Base-by-base conservation (phyloP, 2,329 filamentous ascomycete genomes). In the Colletotrichum phormii region DNA sequence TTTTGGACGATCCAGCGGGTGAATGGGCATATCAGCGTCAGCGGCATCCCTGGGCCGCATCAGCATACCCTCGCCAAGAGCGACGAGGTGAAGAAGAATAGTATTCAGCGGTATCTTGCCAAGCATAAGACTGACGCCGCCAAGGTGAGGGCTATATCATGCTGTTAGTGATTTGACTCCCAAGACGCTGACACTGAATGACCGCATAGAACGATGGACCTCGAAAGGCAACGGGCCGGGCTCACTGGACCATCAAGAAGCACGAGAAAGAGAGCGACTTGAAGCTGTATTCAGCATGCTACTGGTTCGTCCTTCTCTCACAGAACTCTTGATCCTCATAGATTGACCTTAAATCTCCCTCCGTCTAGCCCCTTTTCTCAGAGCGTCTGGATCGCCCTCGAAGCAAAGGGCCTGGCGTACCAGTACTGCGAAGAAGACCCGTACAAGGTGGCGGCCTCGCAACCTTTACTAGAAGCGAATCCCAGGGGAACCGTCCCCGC, bases 341-440 rank as follows among this genome's bases (percentile, higher is more conserved):
- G 13, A 37, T 37, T 2, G 12, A 37, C 12, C 35, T 37, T 5
- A 37, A 15, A 15, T 12, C 35, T 37, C 35, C 35, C 35, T 37
- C 35, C 35, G 13, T 37, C 26, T 57, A 94, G 93, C 78, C 94
- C 94, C 31, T 97, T 96, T 79, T 94, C 95, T 1, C 94, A 97
- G 80, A 90, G 94, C 22, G 93, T 97, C 31, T 97, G 95, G 95
- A 97, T 97, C 75, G 93, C 94, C 1, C 87, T 97, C 46, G 94
- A 97, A 81, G 86, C 91, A 77, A 97, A 97, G 80, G 88, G 90
- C 22, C 87, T 97, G 9, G 85, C 89, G 49, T 97, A 97, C 79
- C 94, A 97, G 79, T 97, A 97, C 81, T 92, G 95, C 77, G 95
- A 97, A 82, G 91, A 94, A 58, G 93, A 97, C 78, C 93, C 94